A percentile compares a stretch with the other conserved stretches of the same genome.
These are phyloP conservation scores for Thielaviopsis ethacetica DNA, from an alignment of 2,329 filamentous ascomycete species.

Conservation along the genomic window DNA sequence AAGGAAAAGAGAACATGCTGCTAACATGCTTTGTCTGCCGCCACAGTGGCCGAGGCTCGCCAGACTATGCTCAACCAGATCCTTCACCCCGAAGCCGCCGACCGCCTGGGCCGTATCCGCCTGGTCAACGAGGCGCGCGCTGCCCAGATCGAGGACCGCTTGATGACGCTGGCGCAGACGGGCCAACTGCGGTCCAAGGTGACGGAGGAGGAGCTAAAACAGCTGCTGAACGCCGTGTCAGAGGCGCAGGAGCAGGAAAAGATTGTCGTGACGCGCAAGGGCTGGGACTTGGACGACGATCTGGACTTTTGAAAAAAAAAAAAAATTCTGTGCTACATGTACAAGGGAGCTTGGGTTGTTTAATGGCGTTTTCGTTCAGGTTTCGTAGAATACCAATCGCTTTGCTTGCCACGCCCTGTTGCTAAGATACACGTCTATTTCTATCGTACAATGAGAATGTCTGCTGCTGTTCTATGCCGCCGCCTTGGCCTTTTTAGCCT, in stretches of 20 bases:
- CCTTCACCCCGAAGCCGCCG: constrained; percentile 81
- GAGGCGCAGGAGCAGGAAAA: constrained; percentile 67
- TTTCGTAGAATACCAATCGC: background rate
- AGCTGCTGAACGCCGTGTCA: constrained; percentile 68
- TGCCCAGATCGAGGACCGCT: constrained; percentile 74
- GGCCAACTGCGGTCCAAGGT: constrained; percentile 81
- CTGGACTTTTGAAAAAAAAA: constrained; percentile 43
- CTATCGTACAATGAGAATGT: background rate
- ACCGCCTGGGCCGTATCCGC: constrained; percentile 84
- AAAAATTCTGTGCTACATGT: no score
- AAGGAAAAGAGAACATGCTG: background rate
- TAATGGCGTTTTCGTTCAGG: background rate
- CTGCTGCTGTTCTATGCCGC: background rate
- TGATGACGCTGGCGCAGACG: constrained; percentile 78
- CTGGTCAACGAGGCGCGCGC: constrained; percentile 90
- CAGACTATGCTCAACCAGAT: constrained; percentile 75
- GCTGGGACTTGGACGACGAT: constrained; percentile 72
- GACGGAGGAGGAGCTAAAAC: constrained; percentile 84
- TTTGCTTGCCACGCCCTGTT: background rate
- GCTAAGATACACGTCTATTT: background rate
- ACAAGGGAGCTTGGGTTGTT: constrained; percentile 12
- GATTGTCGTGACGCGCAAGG: constrained; percentile 76
- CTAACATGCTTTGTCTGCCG: background rate
- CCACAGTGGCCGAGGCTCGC: constrained; percentile 45
- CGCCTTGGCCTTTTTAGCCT: constrained; percentile 39